Evolutionary conservation across 2,329 filamentous ascomycete species (phyloP).

Genomic region (Phaeosphaeriaceae sp.): DNA sequence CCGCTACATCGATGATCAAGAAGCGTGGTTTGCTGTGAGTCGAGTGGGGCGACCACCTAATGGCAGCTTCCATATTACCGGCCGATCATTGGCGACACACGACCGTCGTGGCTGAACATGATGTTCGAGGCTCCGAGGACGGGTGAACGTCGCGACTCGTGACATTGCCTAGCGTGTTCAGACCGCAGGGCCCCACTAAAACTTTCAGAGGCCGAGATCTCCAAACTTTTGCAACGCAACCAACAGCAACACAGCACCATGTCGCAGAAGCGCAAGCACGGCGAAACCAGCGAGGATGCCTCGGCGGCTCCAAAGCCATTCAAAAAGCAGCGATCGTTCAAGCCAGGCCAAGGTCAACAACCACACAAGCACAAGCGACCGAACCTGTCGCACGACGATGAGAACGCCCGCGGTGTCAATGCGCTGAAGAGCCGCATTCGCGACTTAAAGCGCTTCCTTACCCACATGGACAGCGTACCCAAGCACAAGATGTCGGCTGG

Average conservation of each 20-base stretch:
- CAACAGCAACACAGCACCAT: conserved; percentile 21
- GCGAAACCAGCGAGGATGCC: conserved; percentile 23
- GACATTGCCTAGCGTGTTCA: conserved; percentile 25
- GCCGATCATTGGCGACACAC: conserved; percentile 3
- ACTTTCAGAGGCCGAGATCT: conserved; percentile 28
- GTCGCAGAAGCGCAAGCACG: conserved; percentile 47
- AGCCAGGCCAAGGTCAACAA: conserved; percentile 19
- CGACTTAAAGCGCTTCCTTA: conserved; percentile 71
- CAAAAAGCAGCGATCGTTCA: conserved; percentile 37
- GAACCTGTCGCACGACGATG: conserved; percentile 30
- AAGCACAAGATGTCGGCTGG: conserved; percentile 66
- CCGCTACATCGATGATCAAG: conserved; percentile 66
- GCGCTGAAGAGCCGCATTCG: conserved; percentile 75
- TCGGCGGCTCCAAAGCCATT: conserved; percentile 13
- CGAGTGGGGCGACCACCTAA: conserved; percentile 69
- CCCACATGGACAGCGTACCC: conserved; percentile 60
- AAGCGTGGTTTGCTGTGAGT: conserved; percentile 61
- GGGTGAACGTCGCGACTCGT: conserved; percentile 28
- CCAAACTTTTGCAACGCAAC: conserved; percentile 6
- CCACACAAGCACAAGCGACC: conserved; percentile 24
- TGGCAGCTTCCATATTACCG: conserved; percentile 64
- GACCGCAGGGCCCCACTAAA: conserved; percentile 40
- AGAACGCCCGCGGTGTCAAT: conserved; percentile 52
- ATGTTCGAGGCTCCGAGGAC: background rate
- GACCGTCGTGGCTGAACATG: background rate